Conservation (phyloP, 345 rosid species). For the Eucalyptus coolabah region DNA sequence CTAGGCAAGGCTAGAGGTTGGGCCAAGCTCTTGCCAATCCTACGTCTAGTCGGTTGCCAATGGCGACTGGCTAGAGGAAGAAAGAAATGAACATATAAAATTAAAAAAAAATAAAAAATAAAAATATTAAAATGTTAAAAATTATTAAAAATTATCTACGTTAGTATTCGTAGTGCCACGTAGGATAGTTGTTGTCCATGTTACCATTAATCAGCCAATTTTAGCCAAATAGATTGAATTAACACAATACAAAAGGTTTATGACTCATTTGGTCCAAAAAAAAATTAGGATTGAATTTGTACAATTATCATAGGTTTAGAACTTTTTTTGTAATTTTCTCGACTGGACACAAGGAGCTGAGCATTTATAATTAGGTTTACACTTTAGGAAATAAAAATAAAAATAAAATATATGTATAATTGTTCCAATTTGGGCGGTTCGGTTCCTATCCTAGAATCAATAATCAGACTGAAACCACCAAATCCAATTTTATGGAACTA, state of each 20-base stretch:
- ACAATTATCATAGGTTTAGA: too few species aligned
- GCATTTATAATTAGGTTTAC: not conserved
- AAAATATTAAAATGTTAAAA: too few species aligned
- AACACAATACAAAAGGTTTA: too few species aligned
- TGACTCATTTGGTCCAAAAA: too few species aligned
- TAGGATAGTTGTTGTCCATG: accelerated
- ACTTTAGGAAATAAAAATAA: not conserved
- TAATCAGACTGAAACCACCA: not conserved
- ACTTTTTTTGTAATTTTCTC: not conserved
- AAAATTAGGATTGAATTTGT: accelerated
- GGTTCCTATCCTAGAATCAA: not conserved
- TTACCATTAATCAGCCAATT: accelerated
- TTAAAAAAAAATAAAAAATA: too few species aligned
- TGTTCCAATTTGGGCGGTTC: not conserved
- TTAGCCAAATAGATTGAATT: too few species aligned
- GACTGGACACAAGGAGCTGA: accelerated
- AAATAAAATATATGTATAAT: too few species aligned
- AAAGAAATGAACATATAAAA: not conserved
- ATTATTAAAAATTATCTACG: too few species aligned
- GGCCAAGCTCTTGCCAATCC: not conserved
- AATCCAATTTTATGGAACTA: not conserved
- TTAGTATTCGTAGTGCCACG: accelerated
- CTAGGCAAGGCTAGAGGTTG: not conserved
- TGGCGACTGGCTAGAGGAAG: accelerated
- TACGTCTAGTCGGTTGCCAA: accelerated